A percentile compares a stretch with the other conserved stretches of the same genome.
phyloP scores from a whole-genome alignment of 139 green algal species.

The Prasinococcaceae sp. region DNA sequence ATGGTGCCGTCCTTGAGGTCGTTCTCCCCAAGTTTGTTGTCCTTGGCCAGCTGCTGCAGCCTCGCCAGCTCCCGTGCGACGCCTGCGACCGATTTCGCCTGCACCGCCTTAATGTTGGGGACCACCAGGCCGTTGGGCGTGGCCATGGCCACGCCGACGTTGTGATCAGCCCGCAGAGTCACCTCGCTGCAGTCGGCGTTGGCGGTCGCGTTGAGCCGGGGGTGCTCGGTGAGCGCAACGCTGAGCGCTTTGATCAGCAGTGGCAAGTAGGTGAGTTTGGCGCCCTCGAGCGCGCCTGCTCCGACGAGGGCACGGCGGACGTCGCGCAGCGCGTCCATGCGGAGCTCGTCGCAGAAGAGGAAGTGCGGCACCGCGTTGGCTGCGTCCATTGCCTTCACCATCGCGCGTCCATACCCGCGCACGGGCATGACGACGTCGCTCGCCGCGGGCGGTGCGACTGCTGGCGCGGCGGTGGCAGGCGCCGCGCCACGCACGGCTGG shows the following conservation, averaged over 20 bases:
- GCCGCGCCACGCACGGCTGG: background rate
- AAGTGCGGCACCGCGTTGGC: constrained; percentile 59
- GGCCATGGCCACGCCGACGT: constrained; percentile 81
- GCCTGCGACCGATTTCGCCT: constrained; percentile 6
- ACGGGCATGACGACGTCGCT: constrained; percentile 15
- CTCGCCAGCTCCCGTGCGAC: constrained; percentile 39
- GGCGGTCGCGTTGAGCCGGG: constrained; percentile 56
- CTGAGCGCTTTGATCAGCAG: constrained; percentile 78
- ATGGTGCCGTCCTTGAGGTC: constrained; percentile 62
- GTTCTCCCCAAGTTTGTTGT: constrained; percentile 34
- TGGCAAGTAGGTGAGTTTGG: constrained; percentile 64
- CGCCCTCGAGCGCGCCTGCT: constrained; percentile 15
- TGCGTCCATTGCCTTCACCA: constrained; percentile 60
- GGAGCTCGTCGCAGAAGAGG: constrained; percentile 64
- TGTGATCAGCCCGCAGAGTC: constrained; percentile 50
- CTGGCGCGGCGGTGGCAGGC: background rate
- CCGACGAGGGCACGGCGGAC: constrained; percentile 28
- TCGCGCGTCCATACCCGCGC: constrained; percentile 47
- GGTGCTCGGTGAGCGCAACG: constrained; percentile 41
- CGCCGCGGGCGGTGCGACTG: background rate
- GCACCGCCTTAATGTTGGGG: constrained; percentile 36
- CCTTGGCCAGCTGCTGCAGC: constrained; percentile 49
- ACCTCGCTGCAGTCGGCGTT: constrained; percentile 43
- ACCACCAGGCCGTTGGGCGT: constrained; percentile 68
- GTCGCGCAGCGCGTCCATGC: constrained; percentile 40